These are phyloP conservation scores for Themeda triandra DNA, from an alignment of 176 grass and related monocot genomes.

Conservation along the genomic window DNA sequence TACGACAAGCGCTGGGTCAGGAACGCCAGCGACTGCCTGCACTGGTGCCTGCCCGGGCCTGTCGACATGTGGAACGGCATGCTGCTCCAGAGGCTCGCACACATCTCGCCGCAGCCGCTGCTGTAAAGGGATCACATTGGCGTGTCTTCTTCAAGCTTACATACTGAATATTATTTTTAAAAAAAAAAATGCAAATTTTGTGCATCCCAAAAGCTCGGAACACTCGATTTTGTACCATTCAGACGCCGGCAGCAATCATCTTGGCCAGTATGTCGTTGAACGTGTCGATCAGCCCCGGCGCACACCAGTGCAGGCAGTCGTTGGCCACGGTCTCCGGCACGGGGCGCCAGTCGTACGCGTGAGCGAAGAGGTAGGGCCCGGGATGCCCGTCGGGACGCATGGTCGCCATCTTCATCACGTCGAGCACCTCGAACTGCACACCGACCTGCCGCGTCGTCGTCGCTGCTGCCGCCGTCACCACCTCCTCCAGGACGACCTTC, in stretches of 20 bases:
- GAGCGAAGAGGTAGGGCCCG: slow-evolving; percentile 6
- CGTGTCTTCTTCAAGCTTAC: too few species aligned
- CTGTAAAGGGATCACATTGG: not conserved
- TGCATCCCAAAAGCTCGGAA: too few species aligned
- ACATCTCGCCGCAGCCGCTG: slow-evolving; percentile 1
- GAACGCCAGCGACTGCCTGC: slow-evolving; percentile 72
- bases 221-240: not conserved
- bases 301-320: slow-evolving; percentile 40
- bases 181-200: too few species aligned
- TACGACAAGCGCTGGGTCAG: slow-evolving; percentile 47
- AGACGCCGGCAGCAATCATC: not conserved
- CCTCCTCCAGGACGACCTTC: slow-evolving; percentile 17
- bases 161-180: too few species aligned
- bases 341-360: not conserved
- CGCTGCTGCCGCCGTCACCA: not conserved
- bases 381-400: slow-evolving; percentile 43
- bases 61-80: slow-evolving; percentile 83
- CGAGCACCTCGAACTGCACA: slow-evolving; percentile 28
- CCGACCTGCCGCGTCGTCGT: not conserved
- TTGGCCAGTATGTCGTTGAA: slow-evolving; percentile 37
- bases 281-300: slow-evolving; percentile 49
- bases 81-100: slow-evolving; percentile 21
- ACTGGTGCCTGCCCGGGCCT: slow-evolving; percentile 77
- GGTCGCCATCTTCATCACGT: slow-evolving; percentile 35
- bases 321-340: slow-evolving; percentile 31